Evolutionary conservation across 2,329 filamentous ascomycete species (phyloP), one percentile per base, ranked within the genome.

Genomic region (Dissoconium aciculare): DNA sequence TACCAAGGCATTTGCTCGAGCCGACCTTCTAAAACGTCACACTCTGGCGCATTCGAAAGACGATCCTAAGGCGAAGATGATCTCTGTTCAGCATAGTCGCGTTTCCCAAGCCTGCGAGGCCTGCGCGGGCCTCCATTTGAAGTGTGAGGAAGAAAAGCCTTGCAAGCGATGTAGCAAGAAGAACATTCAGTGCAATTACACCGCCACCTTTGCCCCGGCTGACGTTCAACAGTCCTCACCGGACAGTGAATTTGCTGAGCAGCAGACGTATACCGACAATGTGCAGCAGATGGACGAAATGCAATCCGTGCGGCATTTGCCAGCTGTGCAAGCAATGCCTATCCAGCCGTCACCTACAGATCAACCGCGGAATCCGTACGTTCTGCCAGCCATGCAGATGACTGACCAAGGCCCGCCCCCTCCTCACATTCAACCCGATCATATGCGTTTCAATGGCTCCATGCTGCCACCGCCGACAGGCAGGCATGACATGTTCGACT

Each of bases 121-220:
- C 4, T 68, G 65, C 37, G 64, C 65, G 13, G 54, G 57, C 13
- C 58, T 62, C 3, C 65, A 69, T 41, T 50, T 69, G 12, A 63
- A 64, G 42, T 69, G 65, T 37, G 63, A 67, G 36, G 64, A 69
- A 38, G 55, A 61, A 27, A 68, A 68, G 47, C 65, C 65, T 5
- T 69, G 65, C 42, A 61, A 54, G 37, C 53, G 65, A 27, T 69
- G 65, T 46, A 56, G 51, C 24, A 63, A 63, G 41, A 65, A 63
- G 39, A 56, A 57, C 39, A 57, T 67, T 12, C 40, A 47, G 4
- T 69, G 64, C 33, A 51, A 53, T 34, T 53, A 47, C 32, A 46
- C 47, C 5, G 17, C 43, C 9, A 43, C 28, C 32, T 49, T 42
- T 31, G 32, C 34, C 8, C 32, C 41, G 10, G 37, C 27, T 28